Evolutionary conservation across 805 yeast species (phyloP).

Genomic region (Yarrowia sp.): DNA sequence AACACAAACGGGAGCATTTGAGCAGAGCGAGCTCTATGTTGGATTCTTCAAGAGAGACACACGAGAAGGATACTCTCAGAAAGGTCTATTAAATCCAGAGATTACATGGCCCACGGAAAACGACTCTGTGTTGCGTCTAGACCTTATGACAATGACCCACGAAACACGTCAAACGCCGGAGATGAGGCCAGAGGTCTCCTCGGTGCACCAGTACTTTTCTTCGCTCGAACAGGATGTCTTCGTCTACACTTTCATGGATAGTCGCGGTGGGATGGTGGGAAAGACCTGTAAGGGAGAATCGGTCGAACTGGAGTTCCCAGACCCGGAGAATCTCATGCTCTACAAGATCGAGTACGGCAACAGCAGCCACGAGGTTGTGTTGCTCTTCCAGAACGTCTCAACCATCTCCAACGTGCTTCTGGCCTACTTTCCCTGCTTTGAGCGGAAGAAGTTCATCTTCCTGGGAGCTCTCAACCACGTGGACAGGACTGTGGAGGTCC

Average conservation of each 20-base stretch:
- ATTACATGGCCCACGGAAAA: background rate
- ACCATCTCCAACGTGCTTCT: background rate
- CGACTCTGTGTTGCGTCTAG: background rate
- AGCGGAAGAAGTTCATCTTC: background rate
- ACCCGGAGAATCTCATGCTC: background rate
- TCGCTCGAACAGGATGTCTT: background rate
- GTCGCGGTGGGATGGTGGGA: background rate
- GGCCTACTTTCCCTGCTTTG: conserved; percentile 15
- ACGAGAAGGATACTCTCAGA: background rate
- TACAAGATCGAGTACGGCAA: conserved; percentile 10
- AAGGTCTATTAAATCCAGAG: background rate
- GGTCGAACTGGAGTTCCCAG: background rate
- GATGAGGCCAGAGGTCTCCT: background rate
- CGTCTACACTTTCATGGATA: background rate
- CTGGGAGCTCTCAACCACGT: conserved; percentile 7
- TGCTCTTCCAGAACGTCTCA: background rate
- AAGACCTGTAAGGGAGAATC: background rate
- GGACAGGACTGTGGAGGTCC: conserved; percentile 7
- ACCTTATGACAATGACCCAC: background rate
- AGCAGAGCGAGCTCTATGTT: background rate
- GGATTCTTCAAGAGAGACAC: background rate
- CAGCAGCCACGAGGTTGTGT: background rate
- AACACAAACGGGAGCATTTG: background rate
- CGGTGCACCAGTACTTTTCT: background rate
- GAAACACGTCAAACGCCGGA: background rate